These are phyloP conservation scores for Trifolium subterraneum DNA, from an alignment of 306 rosid genomes.

Conservation along the genomic window DNA sequence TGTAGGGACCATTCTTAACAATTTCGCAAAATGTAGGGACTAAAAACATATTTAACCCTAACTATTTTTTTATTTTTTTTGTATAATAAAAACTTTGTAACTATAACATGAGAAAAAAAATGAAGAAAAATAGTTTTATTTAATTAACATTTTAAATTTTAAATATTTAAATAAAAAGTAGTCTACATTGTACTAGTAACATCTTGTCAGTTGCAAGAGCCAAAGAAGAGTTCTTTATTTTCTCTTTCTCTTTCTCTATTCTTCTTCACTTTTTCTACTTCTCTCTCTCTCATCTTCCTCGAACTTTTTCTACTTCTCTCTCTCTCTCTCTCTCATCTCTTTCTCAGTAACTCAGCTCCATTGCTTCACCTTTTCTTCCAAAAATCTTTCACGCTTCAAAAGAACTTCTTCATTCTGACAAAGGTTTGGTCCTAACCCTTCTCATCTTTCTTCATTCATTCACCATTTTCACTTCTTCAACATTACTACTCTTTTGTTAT, in stretches of 20 bases:
- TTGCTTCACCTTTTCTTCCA: neutral
- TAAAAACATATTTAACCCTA: too few species aligned
- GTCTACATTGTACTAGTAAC: neutral
- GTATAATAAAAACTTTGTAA: too few species aligned
- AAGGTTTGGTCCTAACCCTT: neutral
- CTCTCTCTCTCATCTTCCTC: neutral
- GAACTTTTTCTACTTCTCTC: neutral
- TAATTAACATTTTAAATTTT: too few species aligned
- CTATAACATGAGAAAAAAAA: too few species aligned
- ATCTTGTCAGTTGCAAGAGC: conserved; percentile 9
- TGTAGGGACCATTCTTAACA: too few species aligned
- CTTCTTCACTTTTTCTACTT: neutral
- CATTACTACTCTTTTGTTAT: too few species aligned
- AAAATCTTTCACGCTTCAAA: neutral
- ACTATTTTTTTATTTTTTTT: too few species aligned
- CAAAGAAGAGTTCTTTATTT: neutral
- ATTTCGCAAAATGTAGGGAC: too few species aligned
- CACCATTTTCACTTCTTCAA: conserved; percentile 10
- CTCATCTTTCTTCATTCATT: neutral
- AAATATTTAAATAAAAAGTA: neutral
- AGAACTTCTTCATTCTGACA: conserved; percentile 10
- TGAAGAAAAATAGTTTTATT: too few species aligned
- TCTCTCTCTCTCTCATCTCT: neutral
- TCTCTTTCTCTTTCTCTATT: neutral
- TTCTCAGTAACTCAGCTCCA: neutral